Conservation (phyloP, 2,329 filamentous ascomycete species). For the Bertia moriformis region DNA sequence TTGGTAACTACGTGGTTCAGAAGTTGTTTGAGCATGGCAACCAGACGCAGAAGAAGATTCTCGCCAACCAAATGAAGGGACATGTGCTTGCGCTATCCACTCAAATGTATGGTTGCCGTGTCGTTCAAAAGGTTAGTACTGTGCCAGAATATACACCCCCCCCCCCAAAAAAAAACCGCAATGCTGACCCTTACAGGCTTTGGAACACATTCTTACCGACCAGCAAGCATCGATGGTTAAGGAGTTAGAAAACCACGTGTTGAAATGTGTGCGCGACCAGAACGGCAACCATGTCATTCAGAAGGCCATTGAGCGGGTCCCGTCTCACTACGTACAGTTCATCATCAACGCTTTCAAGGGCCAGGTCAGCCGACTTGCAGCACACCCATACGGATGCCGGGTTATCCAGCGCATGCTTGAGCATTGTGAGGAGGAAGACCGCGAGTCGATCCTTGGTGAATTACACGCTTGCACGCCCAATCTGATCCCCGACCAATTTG, state of each 20-base stretch:
- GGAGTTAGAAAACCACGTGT: conserved; percentile 64
- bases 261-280: conserved; percentile 68
- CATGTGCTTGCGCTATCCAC: conserved; percentile 66
- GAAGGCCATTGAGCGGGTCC: conserved; percentile 73
- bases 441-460: conserved; percentile 60
- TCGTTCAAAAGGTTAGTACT: conserved; percentile 73
- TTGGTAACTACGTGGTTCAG: conserved; percentile 96
- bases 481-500: conserved; percentile 75
- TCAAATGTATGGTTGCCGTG: conserved; percentile 86
- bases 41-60: conserved; percentile 75
- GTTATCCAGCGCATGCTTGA: conserved; percentile 89
- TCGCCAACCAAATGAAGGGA: conserved; percentile 77
- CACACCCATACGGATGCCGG: conserved; percentile 76
- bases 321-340: conserved; percentile 66
- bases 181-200: conserved; percentile 38
- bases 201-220: conserved; percentile 82
- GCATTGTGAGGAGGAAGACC: conserved; percentile 59
- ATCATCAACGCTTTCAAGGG: conserved; percentile 69
- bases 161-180: too few species aligned
- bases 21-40: conserved; percentile 95
- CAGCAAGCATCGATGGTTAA: conserved; percentile 74
- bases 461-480: conserved; percentile 57
- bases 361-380: conserved; percentile 59
- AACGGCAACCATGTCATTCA: conserved; percentile 97
- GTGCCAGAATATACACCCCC: too few species aligned